A percentile compares a stretch with the other conserved stretches of the same genome.
Evolutionary conservation across 2,329 filamentous ascomycete genomes (phyloP).

Genomic region (Cercospora citrullina): DNA sequence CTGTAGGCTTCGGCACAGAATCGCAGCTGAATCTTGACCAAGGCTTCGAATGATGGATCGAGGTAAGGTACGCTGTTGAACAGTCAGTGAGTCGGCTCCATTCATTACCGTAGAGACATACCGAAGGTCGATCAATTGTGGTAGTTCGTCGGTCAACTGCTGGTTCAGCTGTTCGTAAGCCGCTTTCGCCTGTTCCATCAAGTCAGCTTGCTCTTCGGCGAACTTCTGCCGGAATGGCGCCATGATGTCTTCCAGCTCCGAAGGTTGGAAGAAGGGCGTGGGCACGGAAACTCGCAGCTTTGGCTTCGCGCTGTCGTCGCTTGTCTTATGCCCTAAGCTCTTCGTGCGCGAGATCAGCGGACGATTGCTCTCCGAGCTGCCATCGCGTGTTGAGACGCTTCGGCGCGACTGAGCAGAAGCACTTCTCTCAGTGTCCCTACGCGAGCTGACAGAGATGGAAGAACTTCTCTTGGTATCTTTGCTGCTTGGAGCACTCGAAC

Average conservation of each 20-base stretch:
- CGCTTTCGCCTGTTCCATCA: constrained; percentile 61
- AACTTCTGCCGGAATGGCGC: constrained; percentile 33
- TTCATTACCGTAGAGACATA: no score
- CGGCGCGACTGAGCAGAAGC: neutral
- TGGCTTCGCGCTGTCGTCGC: neutral
- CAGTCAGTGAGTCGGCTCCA: no score
- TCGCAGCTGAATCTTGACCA: constrained; percentile 96
- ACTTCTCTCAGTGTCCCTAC: constrained; percentile 1
- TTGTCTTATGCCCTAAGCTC: neutral
- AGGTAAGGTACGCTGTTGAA: constrained; percentile 74
- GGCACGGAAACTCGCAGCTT: constrained; percentile 4
- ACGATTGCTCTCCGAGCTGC: constrained; percentile 8
- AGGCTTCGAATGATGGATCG: constrained; percentile 93
- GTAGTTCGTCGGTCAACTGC: constrained; percentile 87
- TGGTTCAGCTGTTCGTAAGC: constrained; percentile 98
- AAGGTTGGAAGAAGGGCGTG: constrained; percentile 37
- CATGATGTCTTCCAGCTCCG: constrained; percentile 39
- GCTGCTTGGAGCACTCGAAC: neutral
- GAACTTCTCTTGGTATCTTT: constrained; percentile 2
- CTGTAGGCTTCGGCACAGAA: constrained; percentile 98
- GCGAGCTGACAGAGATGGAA: neutral
- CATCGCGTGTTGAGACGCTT: neutral
- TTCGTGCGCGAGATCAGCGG: constrained; percentile 4
- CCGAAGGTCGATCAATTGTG: constrained; percentile 94
- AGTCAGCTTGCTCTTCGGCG: constrained; percentile 36